Base-by-base conservation (phyloP, 495 filamentous ascomycete genomes). In the Cercophora samala region DNA sequence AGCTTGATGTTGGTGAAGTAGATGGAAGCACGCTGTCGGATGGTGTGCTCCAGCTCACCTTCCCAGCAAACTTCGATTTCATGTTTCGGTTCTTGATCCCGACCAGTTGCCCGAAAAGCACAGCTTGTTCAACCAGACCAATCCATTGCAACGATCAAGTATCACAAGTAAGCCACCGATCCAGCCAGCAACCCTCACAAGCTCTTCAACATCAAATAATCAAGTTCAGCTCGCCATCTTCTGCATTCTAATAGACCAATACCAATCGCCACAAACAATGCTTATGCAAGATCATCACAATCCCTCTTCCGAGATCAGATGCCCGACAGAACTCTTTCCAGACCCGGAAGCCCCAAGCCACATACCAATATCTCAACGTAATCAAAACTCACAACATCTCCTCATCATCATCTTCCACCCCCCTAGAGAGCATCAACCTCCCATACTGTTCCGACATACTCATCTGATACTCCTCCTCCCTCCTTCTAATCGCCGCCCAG, bases 401-500 rank as follows among this genome's bases (percentile, higher is more conserved):
- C 65, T 74, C 69, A 64, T 75, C 73, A 13, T 70, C 69, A 9
- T 72, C 70, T 65, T 74, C 60, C 37, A 46, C 15, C 60, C 72
- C 67, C 72, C 78, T 80, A 60, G 81, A 78, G 5, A 46, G 11
- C 73, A 85, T 79, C 60, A 82, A 79, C 29, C 73, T 69, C 3
- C 83, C 84, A 66, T 89, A 88, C 70, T 87, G 84, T 62, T 87
- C 82, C 74, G 87, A 86, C 83, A 89, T 86, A 0, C 71, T 77
- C 54, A 78, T 76, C 69, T 85, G 58, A 5, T 26, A 18, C 58
- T 25, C 23, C 58, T 60, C 22, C 54, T 58, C 19, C 54, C 23
- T 21, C 23, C n/a, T 80, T 75, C 81, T 80, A 76, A 82, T 82
- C 62, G 78, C 79, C 62, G 76, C 79, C 63, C 25, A 69, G 62